Evolutionary conservation across 306 rosid genomes (phyloP).

Genomic region (Pterocarpus macrocarpus): DNA sequence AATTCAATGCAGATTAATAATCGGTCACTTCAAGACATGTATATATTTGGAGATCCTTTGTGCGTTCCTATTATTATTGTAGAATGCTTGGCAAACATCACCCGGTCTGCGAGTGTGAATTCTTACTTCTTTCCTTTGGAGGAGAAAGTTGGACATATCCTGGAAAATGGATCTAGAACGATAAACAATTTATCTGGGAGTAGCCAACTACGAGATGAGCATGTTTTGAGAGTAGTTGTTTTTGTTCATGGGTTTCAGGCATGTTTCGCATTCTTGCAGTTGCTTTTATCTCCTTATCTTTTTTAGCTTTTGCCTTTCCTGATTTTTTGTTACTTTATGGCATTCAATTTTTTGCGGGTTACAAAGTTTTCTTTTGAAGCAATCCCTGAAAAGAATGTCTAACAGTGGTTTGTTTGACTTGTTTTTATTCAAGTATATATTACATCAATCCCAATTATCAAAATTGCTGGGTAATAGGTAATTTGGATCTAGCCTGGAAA

Average conservation of each 20-base stretch:
- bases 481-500: background rate
- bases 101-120: slow-evolving; percentile 62
- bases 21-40: slow-evolving; percentile 88
- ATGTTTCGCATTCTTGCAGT: slow-evolving; percentile 54
- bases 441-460: slow-evolving; percentile 14
- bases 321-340: slow-evolving; percentile 24
- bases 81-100: slow-evolving; percentile 74
- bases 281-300: slow-evolving; percentile 30
- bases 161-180: slow-evolving; percentile 58
- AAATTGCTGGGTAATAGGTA: background rate
- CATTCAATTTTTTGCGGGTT: background rate
- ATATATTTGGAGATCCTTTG: slow-evolving; percentile 76
- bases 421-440: slow-evolving; percentile 23
- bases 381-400: background rate
- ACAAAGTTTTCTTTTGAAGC: slow-evolving; percentile 15
- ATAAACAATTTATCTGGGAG: slow-evolving; percentile 53
- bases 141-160: slow-evolving; percentile 48
- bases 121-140: slow-evolving; percentile 67
- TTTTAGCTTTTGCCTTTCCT: background rate
- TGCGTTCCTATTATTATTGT: slow-evolving; percentile 76
- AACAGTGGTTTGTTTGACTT: background rate
- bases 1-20: slow-evolving; percentile 77
- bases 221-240: slow-evolving; percentile 77
- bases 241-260: slow-evolving; percentile 99
- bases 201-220: slow-evolving; percentile 53